Evolutionary conservation across 2,329 filamentous ascomycete species (phyloP).

Genomic region (Botryotinia calthae): DNA sequence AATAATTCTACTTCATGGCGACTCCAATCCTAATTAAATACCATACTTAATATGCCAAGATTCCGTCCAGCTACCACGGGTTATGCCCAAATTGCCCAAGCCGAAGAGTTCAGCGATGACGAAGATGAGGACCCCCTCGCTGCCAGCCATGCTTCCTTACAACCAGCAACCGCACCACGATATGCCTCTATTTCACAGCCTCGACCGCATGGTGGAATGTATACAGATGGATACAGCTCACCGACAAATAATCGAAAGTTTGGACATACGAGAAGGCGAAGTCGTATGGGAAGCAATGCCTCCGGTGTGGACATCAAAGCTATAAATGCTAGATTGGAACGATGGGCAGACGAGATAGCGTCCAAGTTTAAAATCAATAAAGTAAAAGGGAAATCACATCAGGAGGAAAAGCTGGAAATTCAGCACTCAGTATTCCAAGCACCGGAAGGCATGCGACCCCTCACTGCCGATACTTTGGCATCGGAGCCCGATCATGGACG

Average conservation of each 20-base stretch:
- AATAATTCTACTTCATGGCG: conserved; percentile 16
- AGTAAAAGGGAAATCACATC: conserved; percentile 68
- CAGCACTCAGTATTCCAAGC: conserved; percentile 96
- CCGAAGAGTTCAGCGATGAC: conserved; percentile 62
- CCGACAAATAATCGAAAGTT: conserved; percentile 46
- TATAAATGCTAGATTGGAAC: conserved; percentile 91
- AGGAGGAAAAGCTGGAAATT: conserved; percentile 89
- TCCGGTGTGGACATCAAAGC: conserved; percentile 96
- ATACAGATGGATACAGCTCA: conserved; percentile 44
- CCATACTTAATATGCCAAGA: conserved; percentile 32
- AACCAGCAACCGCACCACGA: conserved; percentile 55
- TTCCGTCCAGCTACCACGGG: conserved; percentile 66
- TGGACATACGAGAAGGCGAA: conserved; percentile 42
- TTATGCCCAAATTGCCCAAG: conserved; percentile 81
- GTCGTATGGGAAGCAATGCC: conserved; percentile 63
- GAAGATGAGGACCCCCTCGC: conserved; percentile 64
- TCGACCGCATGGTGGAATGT: conserved; percentile 58
- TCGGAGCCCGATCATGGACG: conserved; percentile 57
- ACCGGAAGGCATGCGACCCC: conserved; percentile 80
- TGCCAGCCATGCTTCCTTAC: conserved; percentile 52
- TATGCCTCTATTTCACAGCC: conserved; percentile 64
- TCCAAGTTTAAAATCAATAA: conserved; percentile 89
- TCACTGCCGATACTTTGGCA: conserved; percentile 72
- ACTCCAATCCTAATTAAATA: conserved; percentile 1
- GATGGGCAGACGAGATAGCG: conserved; percentile 97